Evolutionary conservation across 768 basidiomycete genomes (phyloP).

Genomic region (Multifurca ochricompacta): DNA sequence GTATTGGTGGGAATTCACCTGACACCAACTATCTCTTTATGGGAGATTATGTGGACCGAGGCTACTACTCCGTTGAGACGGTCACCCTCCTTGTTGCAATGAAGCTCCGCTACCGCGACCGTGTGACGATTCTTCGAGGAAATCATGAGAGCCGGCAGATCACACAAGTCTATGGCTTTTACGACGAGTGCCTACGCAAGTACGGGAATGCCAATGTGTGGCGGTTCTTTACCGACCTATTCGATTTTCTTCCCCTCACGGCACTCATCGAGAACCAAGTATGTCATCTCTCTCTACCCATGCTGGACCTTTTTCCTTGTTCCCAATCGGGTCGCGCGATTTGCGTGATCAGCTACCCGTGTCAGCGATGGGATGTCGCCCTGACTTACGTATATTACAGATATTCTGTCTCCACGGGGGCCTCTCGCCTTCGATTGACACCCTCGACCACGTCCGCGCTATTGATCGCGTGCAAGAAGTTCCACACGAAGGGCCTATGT

Average conservation of each 20-base stretch:
- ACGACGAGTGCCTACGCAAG: conserved; percentile 98
- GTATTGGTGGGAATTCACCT: conserved; percentile 97
- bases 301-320: background rate
- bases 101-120: conserved; percentile 96
- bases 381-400: conserved; percentile 35
- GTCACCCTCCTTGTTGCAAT: conserved; percentile 95
- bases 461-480: conserved; percentile 99
- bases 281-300: conserved; percentile 32
- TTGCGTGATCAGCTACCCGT: conserved; percentile 3
- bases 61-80: conserved; percentile 99
- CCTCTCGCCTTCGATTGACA: conserved; percentile 97
- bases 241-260: conserved; percentile 95
- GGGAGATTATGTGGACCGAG: conserved; percentile 99
- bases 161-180: conserved; percentile 99
- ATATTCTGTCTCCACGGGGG: conserved; percentile 99
- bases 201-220: conserved; percentile 99
- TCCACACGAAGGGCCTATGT: conserved; percentile 99
- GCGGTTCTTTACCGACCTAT: conserved; percentile 98
- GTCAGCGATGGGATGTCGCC: background rate
- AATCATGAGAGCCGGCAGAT: conserved; percentile 99
- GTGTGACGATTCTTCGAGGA: conserved; percentile 94
- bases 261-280: conserved; percentile 99
- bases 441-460: conserved; percentile 96
- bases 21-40: conserved; percentile 99
- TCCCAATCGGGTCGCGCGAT: background rate